Evolutionary conservation across 1,284 basidiomycete species (phyloP), one percentile per base, ranked within the genome.

Genomic region (Schizophyllum commune): DNA sequence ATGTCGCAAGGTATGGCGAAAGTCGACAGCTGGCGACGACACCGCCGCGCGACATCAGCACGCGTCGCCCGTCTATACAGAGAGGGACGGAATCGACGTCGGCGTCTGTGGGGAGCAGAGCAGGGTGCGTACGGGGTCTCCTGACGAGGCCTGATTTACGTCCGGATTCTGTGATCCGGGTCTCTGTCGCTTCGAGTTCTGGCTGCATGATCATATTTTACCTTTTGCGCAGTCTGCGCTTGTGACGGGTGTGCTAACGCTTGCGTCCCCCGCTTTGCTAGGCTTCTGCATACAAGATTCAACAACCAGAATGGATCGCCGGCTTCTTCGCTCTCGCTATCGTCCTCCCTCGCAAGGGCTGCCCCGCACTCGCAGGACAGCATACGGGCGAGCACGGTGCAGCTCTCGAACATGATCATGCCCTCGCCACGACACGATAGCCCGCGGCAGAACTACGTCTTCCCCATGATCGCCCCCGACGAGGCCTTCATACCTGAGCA

Each of bases 381-480:
- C 55, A 90, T 91, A 63, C 82, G 88, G n/a, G 76, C 83, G 32
- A 79, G 74, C 65, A 89, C 88, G 0, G 78, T 90, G 68, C 76
- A 84, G 62, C 77, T 91, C 3, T 88, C 87, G 7, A 79, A 76
- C 63, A 78, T 86, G 69, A 71, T 76, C 1, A 73, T 82, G 60
- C 72, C 74, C 13, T 62, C 70, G 51, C 66, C 69, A n/a, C 61
- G 62, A 21, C 56, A 66, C 15, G 27, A 20, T 6, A 21, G 20
- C 19, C 53, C 53, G 11, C 39, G 39, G 3, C 39, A 47, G 39
- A 47, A 47, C 39, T 47, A 47, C 39, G 39, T 47, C 39, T 47
- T 47, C 39, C 55, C 27, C 54, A 60, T 22, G 32, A 19, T 17
- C 55, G 32, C 27, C 21, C 55, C 5, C 32, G 55, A 60, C 22